These are phyloP conservation scores for Umbelopsis ramanniana DNA, from an alignment of 192 early-diverging fungal species.

Conservation along the genomic window DNA sequence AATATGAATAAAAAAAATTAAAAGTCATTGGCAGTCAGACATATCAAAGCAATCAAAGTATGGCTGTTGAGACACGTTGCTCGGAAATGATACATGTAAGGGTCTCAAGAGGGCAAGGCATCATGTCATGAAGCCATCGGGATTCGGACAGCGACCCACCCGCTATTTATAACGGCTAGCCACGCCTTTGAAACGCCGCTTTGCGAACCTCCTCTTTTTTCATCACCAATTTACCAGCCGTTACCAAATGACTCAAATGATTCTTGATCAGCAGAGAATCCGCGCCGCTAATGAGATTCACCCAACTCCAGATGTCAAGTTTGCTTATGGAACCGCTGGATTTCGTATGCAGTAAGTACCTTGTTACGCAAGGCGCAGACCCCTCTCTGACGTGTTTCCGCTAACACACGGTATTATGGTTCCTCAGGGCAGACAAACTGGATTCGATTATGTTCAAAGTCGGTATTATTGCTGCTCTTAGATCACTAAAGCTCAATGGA, in stretches of 20 bases:
- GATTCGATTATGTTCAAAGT: constrained; percentile 94
- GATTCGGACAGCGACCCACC: neutral
- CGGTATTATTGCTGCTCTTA: constrained; percentile 88
- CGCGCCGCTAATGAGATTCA: constrained; percentile 3
- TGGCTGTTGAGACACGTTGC: neutral
- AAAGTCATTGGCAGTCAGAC: too few species aligned
- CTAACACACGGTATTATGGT: constrained; percentile 6
- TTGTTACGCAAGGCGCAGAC: neutral
- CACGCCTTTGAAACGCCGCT: neutral
- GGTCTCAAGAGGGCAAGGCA: too few species aligned
- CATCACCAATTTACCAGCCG: neutral
- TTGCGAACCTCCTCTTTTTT: constrained; percentile 5
- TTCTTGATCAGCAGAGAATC: constrained; percentile 3
- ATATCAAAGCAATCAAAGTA: neutral
- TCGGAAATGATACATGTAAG: neutral
- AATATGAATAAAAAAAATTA: too few species aligned
- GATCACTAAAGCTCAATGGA: constrained; percentile 86
- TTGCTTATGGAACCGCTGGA: constrained; percentile 95
- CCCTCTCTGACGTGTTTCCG: constrained; percentile 6
- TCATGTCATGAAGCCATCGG: too few species aligned
- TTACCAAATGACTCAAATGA: constrained; percentile 11
- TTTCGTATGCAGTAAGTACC: constrained; percentile 88
- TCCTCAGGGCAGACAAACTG: constrained; percentile 76
- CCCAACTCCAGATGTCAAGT: constrained; percentile 39
- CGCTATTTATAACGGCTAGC: neutral